Percentiles rank a stretch among this genome's conserved stretches.
phyloP scores from a whole-genome alignment of 257 asterid species.

The Apocynum venetum region DNA sequence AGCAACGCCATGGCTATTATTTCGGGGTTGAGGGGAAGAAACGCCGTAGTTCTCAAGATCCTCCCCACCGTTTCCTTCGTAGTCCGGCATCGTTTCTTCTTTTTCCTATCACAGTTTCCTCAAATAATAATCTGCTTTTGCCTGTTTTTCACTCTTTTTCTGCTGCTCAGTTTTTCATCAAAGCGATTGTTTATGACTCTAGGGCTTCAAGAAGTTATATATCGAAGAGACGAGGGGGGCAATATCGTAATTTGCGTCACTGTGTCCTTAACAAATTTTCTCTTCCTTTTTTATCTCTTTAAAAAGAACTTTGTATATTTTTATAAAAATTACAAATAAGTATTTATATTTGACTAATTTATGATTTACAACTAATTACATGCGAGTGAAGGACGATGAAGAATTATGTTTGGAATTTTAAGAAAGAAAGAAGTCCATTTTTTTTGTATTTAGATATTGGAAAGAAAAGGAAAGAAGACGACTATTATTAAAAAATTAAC shows the following conservation, averaged over 20 bases:
- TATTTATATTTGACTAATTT: no score
- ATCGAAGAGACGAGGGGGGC: neutral
- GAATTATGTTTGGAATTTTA: no score
- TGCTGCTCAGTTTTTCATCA: neutral
- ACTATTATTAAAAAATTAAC: no score
- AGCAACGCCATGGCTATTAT: slow-evolving; percentile 23
- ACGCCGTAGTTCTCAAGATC: slow-evolving; percentile 32
- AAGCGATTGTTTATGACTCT: neutral
- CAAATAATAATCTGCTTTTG: neutral
- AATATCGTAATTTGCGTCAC: neutral
- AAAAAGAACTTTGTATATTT: no score
- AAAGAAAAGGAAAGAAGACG: no score
- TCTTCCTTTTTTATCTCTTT: neutral
- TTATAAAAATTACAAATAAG: no score
- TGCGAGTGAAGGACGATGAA: no score
- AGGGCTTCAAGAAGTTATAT: slow-evolving; percentile 1
- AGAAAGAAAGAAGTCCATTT: no score
- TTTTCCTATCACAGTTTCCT: neutral
- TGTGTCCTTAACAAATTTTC: neutral
- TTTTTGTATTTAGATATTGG: no score
- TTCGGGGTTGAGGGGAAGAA: slow-evolving; percentile 22
- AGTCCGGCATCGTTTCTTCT: slow-evolving; percentile 28
- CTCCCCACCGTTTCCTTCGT: slow-evolving; percentile 38
- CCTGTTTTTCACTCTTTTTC: neutral
- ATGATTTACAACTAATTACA: no score